A percentile compares a stretch with the other conserved stretches of the same genome.
Conservation (phyloP, 148 eudicot genomes). For the Silene uniflora region DNA sequence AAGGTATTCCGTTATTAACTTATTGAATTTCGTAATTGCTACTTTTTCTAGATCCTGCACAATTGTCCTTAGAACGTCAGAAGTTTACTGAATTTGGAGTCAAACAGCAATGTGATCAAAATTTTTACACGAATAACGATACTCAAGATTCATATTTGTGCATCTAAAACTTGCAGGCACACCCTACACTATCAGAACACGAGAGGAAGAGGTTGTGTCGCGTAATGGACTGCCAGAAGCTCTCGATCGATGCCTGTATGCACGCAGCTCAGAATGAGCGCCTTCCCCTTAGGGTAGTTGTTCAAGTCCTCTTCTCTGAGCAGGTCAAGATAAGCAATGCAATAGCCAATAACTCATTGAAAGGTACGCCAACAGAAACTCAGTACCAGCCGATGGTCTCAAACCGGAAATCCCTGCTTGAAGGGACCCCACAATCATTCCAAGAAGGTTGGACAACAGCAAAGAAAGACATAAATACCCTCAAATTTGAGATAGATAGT, state of each 20-base stretch:
- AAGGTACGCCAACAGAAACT: slow-evolving; percentile 45
- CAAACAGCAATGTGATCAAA: not conserved
- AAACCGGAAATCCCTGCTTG: slow-evolving; percentile 69
- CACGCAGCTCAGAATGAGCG: slow-evolving; percentile 99
- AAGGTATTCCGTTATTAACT: slow-evolving; percentile 51
- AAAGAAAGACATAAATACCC: slow-evolving; percentile 85
- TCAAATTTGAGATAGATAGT: slow-evolving; percentile 82
- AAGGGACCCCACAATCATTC: slow-evolving; percentile 92
- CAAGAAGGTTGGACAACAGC: slow-evolving; percentile 96
- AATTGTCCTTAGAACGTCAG: not conserved
- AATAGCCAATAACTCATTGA: slow-evolving; percentile 60
- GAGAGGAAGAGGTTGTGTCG: slow-evolving; percentile 88
- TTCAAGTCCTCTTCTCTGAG: slow-evolving; percentile 95
- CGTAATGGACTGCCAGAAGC: slow-evolving; percentile 97
- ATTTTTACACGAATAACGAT: too few species aligned
- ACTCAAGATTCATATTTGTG: not conserved
- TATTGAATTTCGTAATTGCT: not conserved
- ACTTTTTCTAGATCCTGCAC: not conserved
- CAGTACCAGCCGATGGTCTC: slow-evolving; percentile 66
- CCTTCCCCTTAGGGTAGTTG: slow-evolving; percentile 82
- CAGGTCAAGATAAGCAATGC: slow-evolving; percentile 91
- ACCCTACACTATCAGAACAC: slow-evolving; percentile 89
- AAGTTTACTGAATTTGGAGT: not conserved
- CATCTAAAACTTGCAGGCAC: slow-evolving; percentile 51
- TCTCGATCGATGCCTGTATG: slow-evolving; percentile 92